Conservation (phyloP, 2,329 filamentous ascomycete species). For the Aspergillus cejpii region DNA sequence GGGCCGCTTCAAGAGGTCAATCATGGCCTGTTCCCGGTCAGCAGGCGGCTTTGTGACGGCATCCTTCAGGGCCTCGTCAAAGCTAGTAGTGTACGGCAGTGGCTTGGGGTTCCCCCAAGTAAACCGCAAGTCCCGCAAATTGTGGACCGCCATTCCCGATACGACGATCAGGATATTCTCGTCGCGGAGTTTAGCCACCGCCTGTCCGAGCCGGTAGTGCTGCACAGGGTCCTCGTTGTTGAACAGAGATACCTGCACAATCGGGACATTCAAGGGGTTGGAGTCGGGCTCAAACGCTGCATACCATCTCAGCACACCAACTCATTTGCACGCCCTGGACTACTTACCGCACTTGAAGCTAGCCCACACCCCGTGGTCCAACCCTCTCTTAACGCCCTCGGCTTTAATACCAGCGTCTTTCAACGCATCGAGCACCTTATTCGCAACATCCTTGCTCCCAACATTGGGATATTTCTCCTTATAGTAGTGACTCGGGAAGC, state of each 20-base stretch:
- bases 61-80: constrained; percentile 62
- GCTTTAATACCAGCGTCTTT: constrained; percentile 53
- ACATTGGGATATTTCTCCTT: constrained; percentile 59
- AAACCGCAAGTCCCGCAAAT: constrained; percentile 52
- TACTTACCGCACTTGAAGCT: constrained; percentile 53
- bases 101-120: constrained; percentile 42
- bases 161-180: constrained; percentile 62
- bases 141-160: constrained; percentile 70
- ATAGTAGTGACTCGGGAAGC: constrained; percentile 65
- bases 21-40: constrained; percentile 42
- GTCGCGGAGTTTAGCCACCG: constrained; percentile 59
- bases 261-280: constrained; percentile 59
- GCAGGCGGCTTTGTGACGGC: constrained; percentile 48
- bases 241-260: constrained; percentile 68
- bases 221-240: constrained; percentile 56
- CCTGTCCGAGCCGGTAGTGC: constrained; percentile 62
- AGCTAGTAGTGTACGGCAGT: constrained; percentile 54
- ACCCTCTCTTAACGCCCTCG: constrained; percentile 54
- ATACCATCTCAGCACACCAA: not conserved
- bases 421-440: constrained; percentile 52
- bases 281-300: constrained; percentile 54
- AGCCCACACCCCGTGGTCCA: constrained; percentile 71
- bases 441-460: constrained; percentile 55
- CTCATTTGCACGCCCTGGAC: not conserved
- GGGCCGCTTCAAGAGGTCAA: constrained; percentile 41